Base-by-base conservation (phyloP, 441 rosid genomes). In the Adansonia gregorii region DNA sequence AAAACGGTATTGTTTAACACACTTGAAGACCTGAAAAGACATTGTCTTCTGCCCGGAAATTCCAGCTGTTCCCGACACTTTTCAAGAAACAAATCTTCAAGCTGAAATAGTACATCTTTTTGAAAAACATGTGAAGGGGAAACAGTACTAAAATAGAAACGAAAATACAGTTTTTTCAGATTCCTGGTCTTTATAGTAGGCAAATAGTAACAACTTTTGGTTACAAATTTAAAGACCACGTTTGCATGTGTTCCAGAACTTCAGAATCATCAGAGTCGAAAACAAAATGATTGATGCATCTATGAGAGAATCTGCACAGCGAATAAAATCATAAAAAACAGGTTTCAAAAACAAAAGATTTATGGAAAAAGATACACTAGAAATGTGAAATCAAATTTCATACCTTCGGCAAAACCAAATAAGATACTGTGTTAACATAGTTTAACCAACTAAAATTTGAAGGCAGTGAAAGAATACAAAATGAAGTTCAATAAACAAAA, bases 201-300 rank as follows among this genome's bases (percentile, higher is more conserved):
- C 80, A 81, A 89, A 90, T 64, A 83, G 86, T 71, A 85, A 81
- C 88, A 86, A 83, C 89, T 76, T 78, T 84, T 85, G 81, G 84
- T 75, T 87, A 83, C 76, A 81, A 85, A 84, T 83, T 73, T 75
- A 89, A 87, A 90, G 84, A 91, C 87, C 88, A 82, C 91, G 80
- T 79, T 88, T 90, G 90, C 92, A 87, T 65, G 87, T 85, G 90
- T 91, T 82, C 90, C 94, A 64, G 79, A 86, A 89, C 93, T 85
- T 90, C 88, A 89, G 91, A 88, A 87, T 89, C 97, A 81, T 86
- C 92, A 85, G 67, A 89, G 82, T 80, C 87, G 89, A 89, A 87
- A 82, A 86, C 78, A 81, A 85, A 88, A 90, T 79, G 68, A 88
- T 76, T 86, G 92, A 85, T 82, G 87, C 86, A 83, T 78, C 84